Evolutionary conservation across 2,329 filamentous ascomycete species (phyloP).

Genomic region (Penicillium aurantiogriseum): DNA sequence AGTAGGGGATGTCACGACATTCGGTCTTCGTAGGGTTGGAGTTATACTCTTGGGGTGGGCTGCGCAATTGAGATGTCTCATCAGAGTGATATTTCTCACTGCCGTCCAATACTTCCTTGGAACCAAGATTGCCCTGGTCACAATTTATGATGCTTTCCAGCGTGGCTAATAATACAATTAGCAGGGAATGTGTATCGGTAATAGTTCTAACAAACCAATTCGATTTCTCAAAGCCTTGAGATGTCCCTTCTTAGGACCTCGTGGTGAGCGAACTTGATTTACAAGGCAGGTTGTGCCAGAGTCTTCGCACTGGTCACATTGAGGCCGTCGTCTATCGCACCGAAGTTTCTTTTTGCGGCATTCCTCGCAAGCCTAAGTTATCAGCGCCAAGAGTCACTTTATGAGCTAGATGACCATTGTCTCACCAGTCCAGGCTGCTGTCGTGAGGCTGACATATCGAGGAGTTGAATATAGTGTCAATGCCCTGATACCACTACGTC

Average conservation of each 20-base stretch:
- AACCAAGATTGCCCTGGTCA: background rate
- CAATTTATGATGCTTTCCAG: slow-evolving; percentile 7
- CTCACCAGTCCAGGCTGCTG: slow-evolving; percentile 12
- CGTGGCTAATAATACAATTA: background rate
- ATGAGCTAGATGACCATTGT: background rate
- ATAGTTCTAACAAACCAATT: slow-evolving; percentile 23
- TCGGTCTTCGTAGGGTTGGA: background rate
- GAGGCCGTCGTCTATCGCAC: slow-evolving; percentile 28
- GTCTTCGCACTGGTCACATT: slow-evolving; percentile 30
- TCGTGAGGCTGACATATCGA: slow-evolving; percentile 2
- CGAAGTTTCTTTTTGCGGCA: slow-evolving; percentile 32
- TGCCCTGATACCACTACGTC: background rate
- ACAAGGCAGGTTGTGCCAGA: slow-evolving; percentile 30
- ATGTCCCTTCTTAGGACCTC: slow-evolving; percentile 31
- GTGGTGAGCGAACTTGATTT: slow-evolving; percentile 25
- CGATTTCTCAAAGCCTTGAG: slow-evolving; percentile 28
- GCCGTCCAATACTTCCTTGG: background rate
- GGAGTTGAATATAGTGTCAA: background rate
- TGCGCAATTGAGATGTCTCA: background rate
- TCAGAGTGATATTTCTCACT: background rate
- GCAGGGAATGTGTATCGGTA: background rate
- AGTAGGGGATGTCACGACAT: background rate
- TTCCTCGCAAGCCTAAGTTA: slow-evolving; percentile 28
- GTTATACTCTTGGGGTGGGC: background rate
- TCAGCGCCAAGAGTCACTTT: background rate